Evolutionary conservation across 2,329 filamentous ascomycete genomes (phyloP).

Genomic region (Sporothrix pallida): DNA sequence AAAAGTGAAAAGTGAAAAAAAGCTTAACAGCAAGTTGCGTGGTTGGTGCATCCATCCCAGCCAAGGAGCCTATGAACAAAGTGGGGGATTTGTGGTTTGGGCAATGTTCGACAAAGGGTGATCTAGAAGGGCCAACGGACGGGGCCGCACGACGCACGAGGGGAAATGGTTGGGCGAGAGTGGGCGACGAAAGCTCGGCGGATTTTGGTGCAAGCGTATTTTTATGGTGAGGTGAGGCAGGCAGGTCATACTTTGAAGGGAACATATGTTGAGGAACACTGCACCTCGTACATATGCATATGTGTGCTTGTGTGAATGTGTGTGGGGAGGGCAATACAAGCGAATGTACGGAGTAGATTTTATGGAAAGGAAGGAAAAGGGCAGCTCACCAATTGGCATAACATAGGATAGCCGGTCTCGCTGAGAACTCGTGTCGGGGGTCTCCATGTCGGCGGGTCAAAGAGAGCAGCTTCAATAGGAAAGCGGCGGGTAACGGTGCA

Average conservation of each 20-base stretch:
- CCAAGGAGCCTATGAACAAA: slow-evolving; percentile 16
- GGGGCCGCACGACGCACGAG: slow-evolving; percentile 49
- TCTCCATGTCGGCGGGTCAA: slow-evolving; percentile 41
- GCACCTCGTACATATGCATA: background rate
- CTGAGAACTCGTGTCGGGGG: slow-evolving; percentile 52
- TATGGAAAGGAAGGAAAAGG: background rate
- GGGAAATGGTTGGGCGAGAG: slow-evolving; percentile 38
- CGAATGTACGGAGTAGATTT: slow-evolving; percentile 3
- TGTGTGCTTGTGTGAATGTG: background rate
- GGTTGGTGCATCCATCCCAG: background rate
- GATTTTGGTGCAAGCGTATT: background rate
- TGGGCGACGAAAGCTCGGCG: background rate
- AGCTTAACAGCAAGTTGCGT: slow-evolving; percentile 7
- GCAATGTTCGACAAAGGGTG: background rate
- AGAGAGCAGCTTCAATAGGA: background rate
- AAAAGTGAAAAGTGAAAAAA: slow-evolving; percentile 20
- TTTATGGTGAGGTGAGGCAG: slow-evolving; percentile 7
- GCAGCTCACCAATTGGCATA: slow-evolving; percentile 61
- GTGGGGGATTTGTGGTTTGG: slow-evolving; percentile 20
- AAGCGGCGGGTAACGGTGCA: background rate
- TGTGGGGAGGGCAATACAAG: background rate
- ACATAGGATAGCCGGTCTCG: slow-evolving; percentile 57
- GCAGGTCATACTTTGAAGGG: background rate
- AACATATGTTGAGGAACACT: background rate
- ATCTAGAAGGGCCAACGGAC: slow-evolving; percentile 47